Conservation (phyloP, 2,329 filamentous ascomycete species). For the Ilyonectria robusta region DNA sequence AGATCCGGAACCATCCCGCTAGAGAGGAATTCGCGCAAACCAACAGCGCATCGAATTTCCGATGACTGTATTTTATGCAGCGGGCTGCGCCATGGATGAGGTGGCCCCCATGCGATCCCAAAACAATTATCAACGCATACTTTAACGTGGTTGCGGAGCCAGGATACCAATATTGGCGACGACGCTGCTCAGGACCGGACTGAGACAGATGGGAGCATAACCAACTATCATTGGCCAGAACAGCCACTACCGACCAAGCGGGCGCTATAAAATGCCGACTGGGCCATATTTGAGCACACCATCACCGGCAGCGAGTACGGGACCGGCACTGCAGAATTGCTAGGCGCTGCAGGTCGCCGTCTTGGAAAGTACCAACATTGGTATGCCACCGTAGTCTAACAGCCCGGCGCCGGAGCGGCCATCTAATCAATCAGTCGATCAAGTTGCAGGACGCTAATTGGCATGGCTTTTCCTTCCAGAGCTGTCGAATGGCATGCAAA, state of each 20-base stretch:
- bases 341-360: slow-evolving; percentile 18
- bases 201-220: slow-evolving; percentile 7
- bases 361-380: slow-evolving; percentile 20
- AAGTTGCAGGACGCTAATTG: slow-evolving; percentile 41
- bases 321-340: background rate
- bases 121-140: slow-evolving; percentile 4
- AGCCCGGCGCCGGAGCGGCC: slow-evolving; percentile 27
- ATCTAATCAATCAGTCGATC: slow-evolving; percentile 51
- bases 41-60: slow-evolving; percentile 30
- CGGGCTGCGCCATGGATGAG: slow-evolving; percentile 6
- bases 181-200: background rate
- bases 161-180: background rate
- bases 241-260: background rate
- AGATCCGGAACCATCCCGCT: slow-evolving; percentile 25
- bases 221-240: slow-evolving; percentile 1
- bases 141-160: slow-evolving; percentile 12
- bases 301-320: background rate
- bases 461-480: slow-evolving; percentile 6
- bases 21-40: slow-evolving; percentile 36
- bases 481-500: background rate
- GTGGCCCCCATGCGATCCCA: slow-evolving; percentile 10
- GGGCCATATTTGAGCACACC: background rate
- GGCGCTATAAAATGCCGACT: background rate
- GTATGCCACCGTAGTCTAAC: slow-evolving; percentile 5
- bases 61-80: slow-evolving; percentile 23